These are phyloP conservation scores for Hymenoscyphus albidus DNA, from an alignment of 2,329 filamentous ascomycete species.

Conservation along the genomic window DNA sequence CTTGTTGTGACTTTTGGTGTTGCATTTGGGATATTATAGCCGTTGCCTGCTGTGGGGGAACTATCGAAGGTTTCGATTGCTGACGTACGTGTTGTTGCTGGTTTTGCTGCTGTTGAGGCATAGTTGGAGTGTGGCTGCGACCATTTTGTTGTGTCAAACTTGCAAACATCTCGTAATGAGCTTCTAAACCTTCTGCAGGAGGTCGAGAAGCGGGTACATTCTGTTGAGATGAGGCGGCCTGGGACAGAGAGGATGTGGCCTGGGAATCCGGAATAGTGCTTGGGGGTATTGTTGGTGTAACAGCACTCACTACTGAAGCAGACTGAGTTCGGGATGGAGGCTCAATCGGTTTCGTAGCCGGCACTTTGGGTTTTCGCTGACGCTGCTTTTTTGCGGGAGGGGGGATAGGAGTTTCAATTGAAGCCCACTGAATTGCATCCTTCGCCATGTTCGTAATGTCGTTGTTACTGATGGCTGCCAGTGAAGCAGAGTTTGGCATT, in stretches of 20 bases:
- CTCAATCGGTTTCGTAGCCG: constrained; percentile 22
- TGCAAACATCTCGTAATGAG: constrained; percentile 34
- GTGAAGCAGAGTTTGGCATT: constrained; percentile 2
- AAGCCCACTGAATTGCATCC: constrained; percentile 29
- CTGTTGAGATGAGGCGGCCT: constrained; percentile 20
- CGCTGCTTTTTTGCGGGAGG: constrained; percentile 39
- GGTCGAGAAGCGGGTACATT: constrained; percentile 27
- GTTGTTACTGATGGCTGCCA: constrained; percentile 15
- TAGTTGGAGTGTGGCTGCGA: constrained; percentile 27
- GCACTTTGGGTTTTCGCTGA: constrained; percentile 38
- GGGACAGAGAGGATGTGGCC: constrained; percentile 18
- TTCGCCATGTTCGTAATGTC: constrained; percentile 20
- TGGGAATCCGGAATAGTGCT: constrained; percentile 32
- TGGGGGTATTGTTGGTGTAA: constrained; percentile 30
- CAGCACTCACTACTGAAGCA: constrained; percentile 28
- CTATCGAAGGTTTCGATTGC: constrained; percentile 26
- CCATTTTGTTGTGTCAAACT: constrained; percentile 29
- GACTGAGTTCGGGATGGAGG: constrained; percentile 27
- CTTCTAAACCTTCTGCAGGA: constrained; percentile 33
- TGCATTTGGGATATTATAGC: constrained; percentile 18
- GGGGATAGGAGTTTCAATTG: constrained; percentile 24
- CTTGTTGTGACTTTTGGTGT: constrained; percentile 22
- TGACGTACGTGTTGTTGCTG: constrained; percentile 29
- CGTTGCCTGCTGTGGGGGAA: constrained; percentile 20
- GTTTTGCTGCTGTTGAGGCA: constrained; percentile 24